A percentile compares a stretch with the other conserved stretches of the same genome.
phyloP scores from a whole-genome alignment of 345 rosid genomes.

The Bruguiera gymnorhiza region DNA sequence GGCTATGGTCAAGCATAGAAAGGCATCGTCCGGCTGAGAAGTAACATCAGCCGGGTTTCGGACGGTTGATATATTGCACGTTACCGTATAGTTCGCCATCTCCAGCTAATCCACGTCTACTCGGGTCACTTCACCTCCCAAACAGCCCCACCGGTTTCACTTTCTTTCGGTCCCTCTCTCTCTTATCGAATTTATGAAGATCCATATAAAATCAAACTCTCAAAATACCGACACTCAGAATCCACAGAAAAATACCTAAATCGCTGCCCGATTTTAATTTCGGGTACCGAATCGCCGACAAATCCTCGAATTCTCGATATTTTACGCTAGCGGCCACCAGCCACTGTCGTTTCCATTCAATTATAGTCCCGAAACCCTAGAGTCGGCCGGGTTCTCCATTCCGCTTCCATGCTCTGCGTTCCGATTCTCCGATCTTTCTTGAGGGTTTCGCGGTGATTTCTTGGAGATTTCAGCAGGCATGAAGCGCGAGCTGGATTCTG shows the following conservation, averaged over 20 bases:
- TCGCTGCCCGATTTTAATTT: no score
- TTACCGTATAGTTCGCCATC: not conserved
- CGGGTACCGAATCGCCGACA: no score
- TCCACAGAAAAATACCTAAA: not conserved
- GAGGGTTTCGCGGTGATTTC: not conserved
- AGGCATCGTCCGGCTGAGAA: no score
- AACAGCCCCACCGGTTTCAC: not conserved
- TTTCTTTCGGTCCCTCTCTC: not conserved
- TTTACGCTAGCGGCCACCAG: no score
- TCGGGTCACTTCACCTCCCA: not conserved
- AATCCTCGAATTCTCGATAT: no score
- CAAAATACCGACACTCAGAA: not conserved
- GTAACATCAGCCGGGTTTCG: no score
- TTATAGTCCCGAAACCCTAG: not conserved
- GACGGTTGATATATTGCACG: not conserved
- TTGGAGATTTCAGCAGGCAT: not conserved
- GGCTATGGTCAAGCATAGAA: no score
- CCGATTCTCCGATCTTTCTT: not conserved
- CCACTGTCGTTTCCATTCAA: not conserved
- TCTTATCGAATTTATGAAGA: not conserved
- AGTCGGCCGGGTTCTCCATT: not conserved
- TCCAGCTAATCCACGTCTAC: not conserved
- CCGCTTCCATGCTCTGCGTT: not conserved
- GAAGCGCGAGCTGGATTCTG: conserved; percentile 4
- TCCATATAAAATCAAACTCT: not conserved